These are phyloP conservation scores for Aspergillus tubingensis DNA, from an alignment of 2,329 filamentous ascomycete genomes.

Conservation along the genomic window DNA sequence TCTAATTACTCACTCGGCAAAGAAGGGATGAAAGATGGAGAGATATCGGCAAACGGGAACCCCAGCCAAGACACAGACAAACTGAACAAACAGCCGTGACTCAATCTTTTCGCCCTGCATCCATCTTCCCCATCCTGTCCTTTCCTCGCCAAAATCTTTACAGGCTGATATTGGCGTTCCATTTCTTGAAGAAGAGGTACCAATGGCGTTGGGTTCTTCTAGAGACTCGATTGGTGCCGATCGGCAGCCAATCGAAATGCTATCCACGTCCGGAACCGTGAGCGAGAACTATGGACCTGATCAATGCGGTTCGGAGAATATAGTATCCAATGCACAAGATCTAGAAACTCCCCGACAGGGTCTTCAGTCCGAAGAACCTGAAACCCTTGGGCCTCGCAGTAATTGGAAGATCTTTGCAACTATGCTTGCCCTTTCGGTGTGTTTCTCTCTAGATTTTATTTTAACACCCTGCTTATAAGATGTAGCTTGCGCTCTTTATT, in stretches of 20 bases:
- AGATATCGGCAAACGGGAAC: neutral
- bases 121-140: neutral
- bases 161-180: neutral
- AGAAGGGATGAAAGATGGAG: neutral
- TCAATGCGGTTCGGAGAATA: slow-evolving; percentile 1
- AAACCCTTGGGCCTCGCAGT: slow-evolving; percentile 6
- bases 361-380: neutral
- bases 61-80: neutral
- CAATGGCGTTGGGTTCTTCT: neutral
- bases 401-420: slow-evolving; percentile 21
- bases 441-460: neutral
- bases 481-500: slow-evolving; percentile 23
- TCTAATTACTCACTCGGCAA: neutral
- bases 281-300: neutral
- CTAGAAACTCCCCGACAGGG: neutral
- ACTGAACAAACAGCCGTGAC: slow-evolving; percentile 7
- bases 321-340: neutral
- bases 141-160: neutral
- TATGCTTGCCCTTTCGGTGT: slow-evolving; percentile 23
- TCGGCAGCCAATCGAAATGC: slow-evolving; percentile 4
- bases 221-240: neutral
- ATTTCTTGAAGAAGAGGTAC: neutral
- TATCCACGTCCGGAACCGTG: neutral
- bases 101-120: neutral
- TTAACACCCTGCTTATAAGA: slow-evolving; percentile 4